Percentiles rank a stretch among this genome's conserved stretches.
Conservation (phyloP, 768 basidiomycete genomes). For the Auricularia auricula-judae region DNA sequence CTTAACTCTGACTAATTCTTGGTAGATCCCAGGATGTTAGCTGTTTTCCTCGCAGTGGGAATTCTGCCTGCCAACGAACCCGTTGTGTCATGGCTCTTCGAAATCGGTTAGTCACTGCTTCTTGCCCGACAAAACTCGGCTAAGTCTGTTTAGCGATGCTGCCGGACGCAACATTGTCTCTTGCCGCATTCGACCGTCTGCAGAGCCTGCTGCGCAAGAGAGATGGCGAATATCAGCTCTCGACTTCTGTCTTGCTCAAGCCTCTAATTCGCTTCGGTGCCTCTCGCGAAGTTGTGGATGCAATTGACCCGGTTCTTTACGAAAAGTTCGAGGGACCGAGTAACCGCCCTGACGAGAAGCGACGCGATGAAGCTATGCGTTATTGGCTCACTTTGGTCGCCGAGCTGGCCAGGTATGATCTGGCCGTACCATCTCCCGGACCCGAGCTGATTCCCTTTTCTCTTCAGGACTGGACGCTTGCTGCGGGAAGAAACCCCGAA, state of each 20-base stretch:
- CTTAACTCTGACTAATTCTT: too few relatives aligned
- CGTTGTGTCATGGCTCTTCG: slow-evolving; percentile 30
- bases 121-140: not conserved
- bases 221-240: slow-evolving; percentile 23
- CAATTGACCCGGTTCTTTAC: slow-evolving; percentile 18
- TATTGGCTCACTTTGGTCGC: not conserved
- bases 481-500: too few relatives aligned
- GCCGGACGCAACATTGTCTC: slow-evolving; percentile 11
- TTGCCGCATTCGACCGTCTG: slow-evolving; percentile 5
- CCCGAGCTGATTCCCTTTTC: too few relatives aligned
- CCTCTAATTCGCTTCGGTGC: slow-evolving; percentile 31
- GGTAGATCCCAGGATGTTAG: too few relatives aligned
- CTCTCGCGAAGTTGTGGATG: slow-evolving; percentile 22
- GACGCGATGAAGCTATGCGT: slow-evolving; percentile 32
- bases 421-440: too few relatives aligned
- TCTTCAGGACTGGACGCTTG: too few relatives aligned
- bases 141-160: slow-evolving; percentile 19
- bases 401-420: not conserved
- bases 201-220: slow-evolving; percentile 20
- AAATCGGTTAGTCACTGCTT: slow-evolving; percentile 25
- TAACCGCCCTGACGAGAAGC: slow-evolving; percentile 25
- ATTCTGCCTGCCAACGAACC: slow-evolving; percentile 17
- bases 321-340: slow-evolving; percentile 6
- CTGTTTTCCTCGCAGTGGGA: slow-evolving; percentile 16
- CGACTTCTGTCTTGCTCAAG: slow-evolving; percentile 26